Evolutionary conservation across 1,284 basidiomycete genomes (phyloP).

Genomic region (Leccinum subrobustum): DNA sequence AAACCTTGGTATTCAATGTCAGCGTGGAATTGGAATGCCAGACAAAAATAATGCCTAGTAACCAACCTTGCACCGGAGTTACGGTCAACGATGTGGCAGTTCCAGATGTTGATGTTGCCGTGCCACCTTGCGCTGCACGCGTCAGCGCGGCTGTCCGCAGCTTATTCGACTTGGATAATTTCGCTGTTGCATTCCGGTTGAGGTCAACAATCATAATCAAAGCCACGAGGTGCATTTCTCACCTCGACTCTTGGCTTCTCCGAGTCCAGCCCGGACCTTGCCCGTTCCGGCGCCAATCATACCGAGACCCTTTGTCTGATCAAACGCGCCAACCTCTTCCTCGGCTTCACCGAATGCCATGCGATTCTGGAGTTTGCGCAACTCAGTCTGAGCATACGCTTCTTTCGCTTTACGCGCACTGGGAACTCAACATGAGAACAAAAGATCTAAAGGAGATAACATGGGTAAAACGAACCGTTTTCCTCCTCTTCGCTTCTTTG

Average conservation of each 20-base stretch:
- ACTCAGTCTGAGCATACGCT: conserved; percentile 93
- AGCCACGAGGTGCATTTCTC: conserved; percentile 25
- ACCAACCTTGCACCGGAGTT: conserved; percentile 90
- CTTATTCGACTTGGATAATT: conserved; percentile 96
- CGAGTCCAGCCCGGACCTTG: conserved; percentile 82
- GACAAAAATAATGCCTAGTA: conserved; percentile 4
- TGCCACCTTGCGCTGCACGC: conserved; percentile 60
- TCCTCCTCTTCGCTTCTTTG: conserved; percentile 93
- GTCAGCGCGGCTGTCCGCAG: conserved; percentile 83
- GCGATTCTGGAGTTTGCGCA: conserved; percentile 95
- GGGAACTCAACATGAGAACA: conserved; percentile 6
- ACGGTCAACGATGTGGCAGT: conserved; percentile 91
- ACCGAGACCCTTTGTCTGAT: conserved; percentile 94
- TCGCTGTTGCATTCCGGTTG: conserved; percentile 53
- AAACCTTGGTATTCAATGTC: conserved; percentile 53
- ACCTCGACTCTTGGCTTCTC: conserved; percentile 89
- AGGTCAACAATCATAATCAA: conserved; percentile 3
- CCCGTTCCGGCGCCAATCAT: conserved; percentile 91
- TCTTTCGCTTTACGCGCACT: conserved; percentile 97
- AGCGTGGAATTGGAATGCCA: conserved; percentile 6
- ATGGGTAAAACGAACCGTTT: conserved; percentile 60
- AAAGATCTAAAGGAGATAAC: background rate
- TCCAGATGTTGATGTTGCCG: conserved; percentile 73
- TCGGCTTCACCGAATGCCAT: conserved; percentile 96
- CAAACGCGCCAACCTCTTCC: conserved; percentile 94